Evolutionary conservation across 306 rosid genomes (phyloP).

Genomic region (Cucurbita moschata): DNA sequence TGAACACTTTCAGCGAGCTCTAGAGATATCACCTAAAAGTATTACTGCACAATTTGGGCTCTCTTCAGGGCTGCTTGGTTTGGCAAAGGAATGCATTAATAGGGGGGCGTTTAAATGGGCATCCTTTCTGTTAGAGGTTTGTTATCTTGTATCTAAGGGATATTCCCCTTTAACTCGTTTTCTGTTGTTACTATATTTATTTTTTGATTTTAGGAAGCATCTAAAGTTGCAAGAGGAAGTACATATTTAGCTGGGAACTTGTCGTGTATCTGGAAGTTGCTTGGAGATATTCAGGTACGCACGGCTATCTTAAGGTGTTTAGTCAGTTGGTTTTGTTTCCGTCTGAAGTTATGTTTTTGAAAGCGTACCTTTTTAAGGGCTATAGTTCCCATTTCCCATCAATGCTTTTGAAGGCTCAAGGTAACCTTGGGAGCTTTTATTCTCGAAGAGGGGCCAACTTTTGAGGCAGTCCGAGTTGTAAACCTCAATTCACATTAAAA

Average conservation of each 20-base stretch:
- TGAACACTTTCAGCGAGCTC: conserved; percentile 68
- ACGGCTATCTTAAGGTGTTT: not conserved
- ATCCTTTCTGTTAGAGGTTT: conserved; percentile 64
- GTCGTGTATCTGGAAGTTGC: conserved; percentile 73
- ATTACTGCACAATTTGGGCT: conserved; percentile 76
- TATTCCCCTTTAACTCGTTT: not conserved
- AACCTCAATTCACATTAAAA: too few species aligned
- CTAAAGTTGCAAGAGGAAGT: conserved; percentile 40
- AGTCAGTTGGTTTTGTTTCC: not conserved
- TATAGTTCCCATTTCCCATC: not conserved
- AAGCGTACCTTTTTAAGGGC: not conserved
- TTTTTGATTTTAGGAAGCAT: conserved; percentile 62
- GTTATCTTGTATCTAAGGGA: conserved; percentile 1
- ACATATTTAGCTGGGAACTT: conserved; percentile 43
- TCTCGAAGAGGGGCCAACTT: not conserved
- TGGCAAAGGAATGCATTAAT: conserved; percentile 57
- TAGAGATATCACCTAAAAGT: conserved; percentile 49
- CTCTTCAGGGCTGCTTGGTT: conserved; percentile 69
- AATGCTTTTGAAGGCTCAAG: not conserved
- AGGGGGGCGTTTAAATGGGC: conserved; percentile 81
- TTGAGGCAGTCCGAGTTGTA: not conserved
- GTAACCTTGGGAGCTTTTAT: not conserved
- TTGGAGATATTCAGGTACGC: conserved; percentile 76
- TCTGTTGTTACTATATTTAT: not conserved
- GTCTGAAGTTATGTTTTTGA: not conserved